Evolutionary conservation across 192 early-diverging fungal genomes (phyloP), one percentile per base, ranked within the genome.

Genomic region (Backusella morwellensis): DNA sequence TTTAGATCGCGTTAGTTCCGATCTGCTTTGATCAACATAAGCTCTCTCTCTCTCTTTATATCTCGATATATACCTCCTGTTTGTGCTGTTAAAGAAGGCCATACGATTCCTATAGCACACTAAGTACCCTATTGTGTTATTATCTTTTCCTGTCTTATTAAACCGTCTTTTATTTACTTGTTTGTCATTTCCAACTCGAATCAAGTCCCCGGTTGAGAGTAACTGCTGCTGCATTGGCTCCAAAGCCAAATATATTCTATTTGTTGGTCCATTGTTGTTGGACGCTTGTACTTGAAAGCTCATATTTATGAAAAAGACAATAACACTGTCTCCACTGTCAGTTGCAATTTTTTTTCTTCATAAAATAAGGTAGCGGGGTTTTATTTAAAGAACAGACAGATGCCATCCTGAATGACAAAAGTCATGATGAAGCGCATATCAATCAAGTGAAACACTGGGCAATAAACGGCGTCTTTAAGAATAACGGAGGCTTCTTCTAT

Each of bases 11-110:
- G 44, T 50, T 50, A 50, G 44, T 44, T 44, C 14, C 14, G 42
- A 44, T 15, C 42, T 50, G 17, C 44, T 50, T 50, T 50, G 44
- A 50, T 50, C 17, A 50, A 44, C 17, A 12, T 12, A 44, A 44
- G 14, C 14, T 11, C 42, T 40, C 38, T 38, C 12, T 11, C 41
- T 12, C 67, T 15, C 50, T 15, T 35, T 50, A 4, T 63, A 35
- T 14, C 14, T 12, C 68, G 9, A 36, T 15, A 12, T 77, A 21
- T 85, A 89, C 83, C 73, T 32, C 81, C 77, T 35, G 74, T 73
- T 15, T 82, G 21, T 6, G 86, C 78, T 35, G 81, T 81, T 17
- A 86, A 78, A 12, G 85, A 88, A 9, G 90, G 90, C 90, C 90
- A 91, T 7, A 86, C 85, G 21, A 90, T 81, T 19, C 85, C 87